phyloP scores from a whole-genome alignment of 2,329 filamentous ascomycete species.

The Cordyceps sp. region DNA sequence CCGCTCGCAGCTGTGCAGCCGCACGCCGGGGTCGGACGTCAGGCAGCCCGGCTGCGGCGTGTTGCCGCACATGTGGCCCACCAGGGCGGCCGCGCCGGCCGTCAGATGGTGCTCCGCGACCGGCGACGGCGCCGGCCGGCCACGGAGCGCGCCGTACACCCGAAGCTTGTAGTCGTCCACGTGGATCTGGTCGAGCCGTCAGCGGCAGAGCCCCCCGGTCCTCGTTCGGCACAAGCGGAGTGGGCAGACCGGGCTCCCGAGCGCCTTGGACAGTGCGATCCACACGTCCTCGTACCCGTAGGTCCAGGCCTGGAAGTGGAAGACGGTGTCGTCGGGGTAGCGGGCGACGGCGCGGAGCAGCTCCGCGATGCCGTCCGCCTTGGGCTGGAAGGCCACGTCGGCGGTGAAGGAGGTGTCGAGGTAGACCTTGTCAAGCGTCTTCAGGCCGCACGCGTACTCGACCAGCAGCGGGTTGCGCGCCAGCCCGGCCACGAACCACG shows the following conservation, averaged over 20 bases:
- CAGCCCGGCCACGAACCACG: conserved; percentile 69
- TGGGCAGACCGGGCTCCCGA: conserved; percentile 47
- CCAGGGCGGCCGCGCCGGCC: conserved; percentile 49
- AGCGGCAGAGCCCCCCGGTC: too few relatives aligned
- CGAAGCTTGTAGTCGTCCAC: conserved; percentile 65
- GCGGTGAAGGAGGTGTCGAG: conserved; percentile 67
- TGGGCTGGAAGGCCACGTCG: conserved; percentile 32
- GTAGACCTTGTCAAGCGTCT: conserved; percentile 64
- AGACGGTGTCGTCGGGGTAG: conserved; percentile 60
- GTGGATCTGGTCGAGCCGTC: conserved; percentile 39
- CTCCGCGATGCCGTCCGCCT: conserved; percentile 62
- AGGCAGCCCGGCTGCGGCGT: conserved; percentile 52
- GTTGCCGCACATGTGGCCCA: conserved; percentile 64
- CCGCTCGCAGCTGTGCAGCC: conserved; percentile 76
- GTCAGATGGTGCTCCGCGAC: conserved; percentile 25
- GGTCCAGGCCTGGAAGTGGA: conserved; percentile 81
- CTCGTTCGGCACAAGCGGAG: too few relatives aligned
- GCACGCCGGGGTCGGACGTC: conserved; percentile 41
- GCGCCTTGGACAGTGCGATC: conserved; percentile 57
- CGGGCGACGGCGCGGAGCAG: conserved; percentile 48
- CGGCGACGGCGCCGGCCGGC: conserved; percentile 21
- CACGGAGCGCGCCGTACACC: conserved; percentile 50
- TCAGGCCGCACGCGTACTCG: conserved; percentile 53
- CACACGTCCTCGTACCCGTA: conserved; percentile 85
- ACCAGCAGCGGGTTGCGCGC: conserved; percentile 55